Base-by-base conservation (phyloP, 2,329 filamentous ascomycete genomes). In the Incumbomyces delicatus region DNA sequence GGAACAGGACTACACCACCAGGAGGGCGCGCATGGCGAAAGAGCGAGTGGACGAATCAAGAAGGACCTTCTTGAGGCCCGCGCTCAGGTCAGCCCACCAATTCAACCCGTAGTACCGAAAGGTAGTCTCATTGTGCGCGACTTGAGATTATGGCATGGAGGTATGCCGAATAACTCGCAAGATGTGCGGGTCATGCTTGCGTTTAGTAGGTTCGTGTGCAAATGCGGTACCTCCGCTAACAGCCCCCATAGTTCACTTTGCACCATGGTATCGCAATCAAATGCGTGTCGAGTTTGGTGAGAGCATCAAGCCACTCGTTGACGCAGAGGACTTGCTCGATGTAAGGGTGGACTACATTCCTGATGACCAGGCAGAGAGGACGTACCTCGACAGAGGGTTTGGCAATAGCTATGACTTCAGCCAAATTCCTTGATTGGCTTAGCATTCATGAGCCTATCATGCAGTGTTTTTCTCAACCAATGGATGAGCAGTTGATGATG, bases 371-470 rank as follows among this genome's bases (percentile, higher is more conserved):
- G 66, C 70, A 2, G 46, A 69, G 45, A 58, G 61, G 34, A 61
- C 62, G 0, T 81, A 81, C 57, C 52, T 81, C 52, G 68, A 77
- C 39, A 61, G 76, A 46, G 73, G 68, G 1, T 81, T 77, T 57
- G 78, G 77, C 0, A 81, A 81, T 57, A 74, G 71, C 16, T 81
- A 81, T 62, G 71, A 81, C 57, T 81, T 81, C 55, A 63, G 73
- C 46, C 77, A 81, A 71, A 33, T 7, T 11, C 10, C 22, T 16
- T 33, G 30, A 42, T 6, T 39, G 22, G 5, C 22, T 27, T 27
- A 8, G 5, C 4, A 27, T 27, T 5, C 22, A 27, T 27, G 5
- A 27, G 22, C 22, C 22, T 27, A 4, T 27, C 22, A 4, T 27
- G 22, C 4, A 8, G 5, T 27, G 8, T 27, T 27, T 8, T 8